phyloP scores from a whole-genome alignment of 2,329 filamentous ascomycete species.

The Coniochaeta hoffmannii region DNA sequence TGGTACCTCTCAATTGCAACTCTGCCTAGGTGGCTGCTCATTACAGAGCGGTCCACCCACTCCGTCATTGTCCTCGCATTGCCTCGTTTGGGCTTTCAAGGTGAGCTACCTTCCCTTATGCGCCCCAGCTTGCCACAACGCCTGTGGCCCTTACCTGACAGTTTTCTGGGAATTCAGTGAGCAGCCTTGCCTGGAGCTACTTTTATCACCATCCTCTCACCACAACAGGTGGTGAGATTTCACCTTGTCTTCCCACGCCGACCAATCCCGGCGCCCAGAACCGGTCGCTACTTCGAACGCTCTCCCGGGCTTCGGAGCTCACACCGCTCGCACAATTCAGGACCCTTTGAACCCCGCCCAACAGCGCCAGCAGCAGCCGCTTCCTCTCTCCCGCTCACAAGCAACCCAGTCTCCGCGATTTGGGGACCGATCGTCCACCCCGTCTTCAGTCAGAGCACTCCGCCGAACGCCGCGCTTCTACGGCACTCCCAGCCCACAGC shows the following conservation, averaged over 20 bases:
- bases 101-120: neutral
- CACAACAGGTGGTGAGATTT: conserved; percentile 17
- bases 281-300: conserved; percentile 34
- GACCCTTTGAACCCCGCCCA: conserved; percentile 32
- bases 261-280: conserved; percentile 24
- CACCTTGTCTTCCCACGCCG: conserved; percentile 40
- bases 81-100: neutral
- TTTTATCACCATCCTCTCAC: conserved; percentile 14
- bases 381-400: conserved; percentile 27
- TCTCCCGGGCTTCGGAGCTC: conserved; percentile 23
- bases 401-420: conserved; percentile 15
- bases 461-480: conserved; percentile 46
- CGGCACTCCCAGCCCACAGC: conserved; percentile 31
- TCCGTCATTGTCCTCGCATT: neutral
- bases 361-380: conserved; percentile 32
- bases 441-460: conserved; percentile 39
- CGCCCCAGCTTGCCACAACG: neutral
- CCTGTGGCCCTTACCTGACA: neutral
- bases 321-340: conserved; percentile 50
- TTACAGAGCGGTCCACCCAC: neutral
- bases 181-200: neutral
- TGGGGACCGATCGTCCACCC: conserved; percentile 33
- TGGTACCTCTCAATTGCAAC: neutral
- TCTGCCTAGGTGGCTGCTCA: neutral
- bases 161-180: neutral